These are phyloP conservation scores for Piper longum DNA, from an alignment of 164 flowering plant species.

Conservation along the genomic window DNA sequence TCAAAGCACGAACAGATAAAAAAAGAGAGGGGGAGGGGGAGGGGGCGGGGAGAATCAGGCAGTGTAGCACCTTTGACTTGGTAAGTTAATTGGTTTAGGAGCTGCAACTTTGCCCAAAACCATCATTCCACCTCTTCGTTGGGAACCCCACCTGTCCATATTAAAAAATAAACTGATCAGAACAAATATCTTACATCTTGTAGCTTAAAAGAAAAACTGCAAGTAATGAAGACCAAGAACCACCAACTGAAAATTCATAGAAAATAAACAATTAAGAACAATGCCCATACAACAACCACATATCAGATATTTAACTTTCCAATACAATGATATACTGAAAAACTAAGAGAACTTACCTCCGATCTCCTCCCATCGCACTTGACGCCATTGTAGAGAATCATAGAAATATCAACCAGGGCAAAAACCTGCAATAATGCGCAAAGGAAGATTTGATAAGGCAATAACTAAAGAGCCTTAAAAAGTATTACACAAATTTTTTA, in stretches of 20 bases:
- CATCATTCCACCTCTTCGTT: constrained; percentile 82
- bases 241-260: too few species aligned
- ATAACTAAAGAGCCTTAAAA: too few species aligned
- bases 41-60: not conserved
- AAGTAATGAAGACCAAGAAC: too few species aligned
- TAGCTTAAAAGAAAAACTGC: too few species aligned
- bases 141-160: constrained; percentile 47
- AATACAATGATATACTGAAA: not conserved
- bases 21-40: too few species aligned
- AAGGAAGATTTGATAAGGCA: too few species aligned
- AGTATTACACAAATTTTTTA: too few species aligned
- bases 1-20: not conserved
- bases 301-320: too few species aligned
- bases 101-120: constrained; percentile 83
- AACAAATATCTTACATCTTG: too few species aligned
- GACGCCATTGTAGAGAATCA: not conserved
- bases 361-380: not conserved
- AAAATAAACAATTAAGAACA: too few species aligned
- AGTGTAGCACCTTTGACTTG: constrained; percentile 71
- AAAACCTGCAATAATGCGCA: not conserved
- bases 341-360: not conserved
- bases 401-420: too few species aligned
- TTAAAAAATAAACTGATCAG: not conserved
- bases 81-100: constrained; percentile 93
- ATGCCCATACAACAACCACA: not conserved